Percentiles rank a stretch among this genome's conserved stretches.
These are phyloP conservation scores for Penicillium sp. DNA, from an alignment of 2,329 filamentous ascomycete genomes.

Conservation along the genomic window DNA sequence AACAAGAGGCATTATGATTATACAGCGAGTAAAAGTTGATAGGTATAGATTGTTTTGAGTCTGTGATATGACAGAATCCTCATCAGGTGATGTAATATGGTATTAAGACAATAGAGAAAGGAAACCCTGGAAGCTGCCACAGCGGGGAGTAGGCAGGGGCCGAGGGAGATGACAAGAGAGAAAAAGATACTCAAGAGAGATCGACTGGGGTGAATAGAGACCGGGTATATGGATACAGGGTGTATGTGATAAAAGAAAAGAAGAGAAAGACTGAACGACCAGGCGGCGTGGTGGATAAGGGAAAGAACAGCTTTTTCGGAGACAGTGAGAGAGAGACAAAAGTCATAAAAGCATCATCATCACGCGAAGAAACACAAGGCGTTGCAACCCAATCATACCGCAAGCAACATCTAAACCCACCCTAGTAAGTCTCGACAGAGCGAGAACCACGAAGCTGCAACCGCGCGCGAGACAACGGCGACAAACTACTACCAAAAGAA, in stretches of 20 bases:
- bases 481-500: conserved; percentile 17
- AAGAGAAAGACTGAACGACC: not conserved
- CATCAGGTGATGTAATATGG: conserved; percentile 9
- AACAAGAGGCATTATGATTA: no score
- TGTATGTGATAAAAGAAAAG: not conserved
- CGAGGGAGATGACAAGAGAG: not conserved
- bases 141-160: not conserved
- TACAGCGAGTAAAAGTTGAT: no score
- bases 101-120: conserved; percentile 3
- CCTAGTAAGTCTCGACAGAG: conserved; percentile 30
- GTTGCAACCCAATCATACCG: not conserved
- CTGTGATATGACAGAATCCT: not conserved
- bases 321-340: not conserved
- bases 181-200: not conserved
- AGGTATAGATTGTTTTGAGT: no score
- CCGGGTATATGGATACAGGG: not conserved
- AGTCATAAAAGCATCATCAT: conserved; percentile 24
- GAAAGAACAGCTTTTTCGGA: conserved; percentile 10
- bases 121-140: not conserved
- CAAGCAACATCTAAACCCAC: not conserved
- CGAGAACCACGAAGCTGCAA: conserved; percentile 24
- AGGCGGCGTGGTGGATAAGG: no score
- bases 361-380: conserved; percentile 9
- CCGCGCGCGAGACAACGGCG: conserved; percentile 20
- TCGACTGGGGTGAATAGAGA: conserved; percentile 1